Evolutionary conservation across 495 filamentous ascomycete species (phyloP), one percentile per base, ranked within the genome.

Genomic region (Apodospora peruviana): DNA sequence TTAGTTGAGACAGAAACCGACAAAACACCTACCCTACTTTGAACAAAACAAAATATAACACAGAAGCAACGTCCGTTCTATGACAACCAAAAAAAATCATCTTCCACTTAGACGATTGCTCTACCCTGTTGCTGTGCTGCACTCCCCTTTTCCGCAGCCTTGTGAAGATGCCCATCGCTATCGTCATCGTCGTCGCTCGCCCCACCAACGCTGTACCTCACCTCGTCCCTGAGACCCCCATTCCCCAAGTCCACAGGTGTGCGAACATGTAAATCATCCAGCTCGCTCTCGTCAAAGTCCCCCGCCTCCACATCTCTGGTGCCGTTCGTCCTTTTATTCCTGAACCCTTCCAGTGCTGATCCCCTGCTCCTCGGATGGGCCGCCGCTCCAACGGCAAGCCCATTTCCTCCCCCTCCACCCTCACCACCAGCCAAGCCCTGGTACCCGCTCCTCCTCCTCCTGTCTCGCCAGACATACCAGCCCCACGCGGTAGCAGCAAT

Each of bases 241-340:
- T 29, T 29, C 3, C 61, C 59, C 2, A 66, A 62, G 12, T 71
- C 69, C 2, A 51, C 65, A 14, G 73, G 75, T 22, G 69, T 77
- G 16, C 50, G 55, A 19, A 79, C 63, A 48, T 86, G 79, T 39
- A 94, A 64, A 52, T 90, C 81, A 61, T 95, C 88, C 27, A 96
- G 59, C 63, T 95, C 88, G 36, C 78, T 78, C 67, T 96, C 93
- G 56, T 97, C 90, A 69, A 93, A 97, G 61, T 91, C 90, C 11
- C 74, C 85, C 14, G 86, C 85, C 66, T 95, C 90, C 25, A 95
- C 67, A 22, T 61, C 61, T 10, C 57, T 45, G 17, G 43, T 47
- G 7, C 9, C 36, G 49, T 50, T 35, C 34, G 54, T 47, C 17
- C 65, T 50, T 48, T 78, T 79, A 44, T 75, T 71, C 39, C 81